Evolutionary conservation across 2,329 filamentous ascomycete species (phyloP).

Genomic region (Colletotrichum sp.): DNA sequence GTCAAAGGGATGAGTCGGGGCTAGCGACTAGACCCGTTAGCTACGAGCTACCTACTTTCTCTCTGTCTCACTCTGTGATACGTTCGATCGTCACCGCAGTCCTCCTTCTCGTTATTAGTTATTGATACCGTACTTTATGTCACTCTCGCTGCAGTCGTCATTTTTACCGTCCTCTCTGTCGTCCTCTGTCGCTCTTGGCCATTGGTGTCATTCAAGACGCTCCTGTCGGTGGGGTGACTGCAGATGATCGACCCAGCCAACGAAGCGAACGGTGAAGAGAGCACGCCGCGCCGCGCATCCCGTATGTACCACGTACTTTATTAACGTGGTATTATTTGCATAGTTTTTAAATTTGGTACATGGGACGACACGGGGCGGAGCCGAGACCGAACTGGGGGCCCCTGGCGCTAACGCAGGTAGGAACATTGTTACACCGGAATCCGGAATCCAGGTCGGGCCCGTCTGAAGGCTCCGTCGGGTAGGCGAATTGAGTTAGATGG

Average conservation of each 20-base stretch:
- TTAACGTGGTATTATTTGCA: conserved; percentile 4
- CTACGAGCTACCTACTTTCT: background rate
- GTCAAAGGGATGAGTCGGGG: background rate
- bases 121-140: background rate
- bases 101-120: background rate
- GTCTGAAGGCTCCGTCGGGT: background rate
- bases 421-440: conserved; percentile 3
- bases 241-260: conserved; percentile 16
- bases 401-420: background rate
- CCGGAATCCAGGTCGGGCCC: background rate
- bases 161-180: background rate
- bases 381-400: background rate
- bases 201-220: background rate
- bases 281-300: background rate
- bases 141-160: background rate
- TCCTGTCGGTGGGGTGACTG: background rate
- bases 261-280: conserved; percentile 2
- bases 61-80: background rate
- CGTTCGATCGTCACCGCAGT: background rate
- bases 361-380: conserved; percentile 8
- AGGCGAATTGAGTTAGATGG: background rate
- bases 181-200: background rate
- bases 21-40: background rate
- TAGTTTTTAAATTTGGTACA: conserved; percentile 5
- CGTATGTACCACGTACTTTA: background rate